Percentiles rank a stretch among this genome's conserved stretches.
These are phyloP conservation scores for Wickerhamiella hasegawae DNA, from an alignment of 805 yeast species.

Conservation along the genomic window DNA sequence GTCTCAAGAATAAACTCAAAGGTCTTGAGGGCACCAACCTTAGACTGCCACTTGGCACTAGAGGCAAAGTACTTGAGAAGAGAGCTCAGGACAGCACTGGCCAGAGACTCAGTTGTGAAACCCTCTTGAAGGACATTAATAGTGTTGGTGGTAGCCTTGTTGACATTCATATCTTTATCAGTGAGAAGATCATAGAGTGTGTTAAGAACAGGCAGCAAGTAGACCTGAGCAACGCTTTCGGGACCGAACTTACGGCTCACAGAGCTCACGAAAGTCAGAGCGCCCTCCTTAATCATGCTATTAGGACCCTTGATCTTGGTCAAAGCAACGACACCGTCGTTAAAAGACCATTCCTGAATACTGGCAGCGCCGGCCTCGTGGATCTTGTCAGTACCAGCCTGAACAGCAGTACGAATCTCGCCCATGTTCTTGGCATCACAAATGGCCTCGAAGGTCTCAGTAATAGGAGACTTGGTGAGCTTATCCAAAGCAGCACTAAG, in stretches of 20 bases:
- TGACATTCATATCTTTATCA: slow-evolving; percentile 78
- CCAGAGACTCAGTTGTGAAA: slow-evolving; percentile 63
- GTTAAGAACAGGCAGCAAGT: slow-evolving; percentile 45
- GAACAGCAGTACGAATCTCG: slow-evolving; percentile 40
- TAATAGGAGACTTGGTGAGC: slow-evolving; percentile 48
- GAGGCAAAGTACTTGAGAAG: slow-evolving; percentile 50
- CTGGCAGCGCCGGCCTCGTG: slow-evolving; percentile 28
- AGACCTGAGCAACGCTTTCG: slow-evolving; percentile 53
- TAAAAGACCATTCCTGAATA: slow-evolving; percentile 49
- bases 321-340: slow-evolving; percentile 47
- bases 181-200: slow-evolving; percentile 55
- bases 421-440: slow-evolving; percentile 35
- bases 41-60: slow-evolving; percentile 88
- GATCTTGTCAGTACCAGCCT: slow-evolving; percentile 35
- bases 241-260: slow-evolving; percentile 51
- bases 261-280: slow-evolving; percentile 41
- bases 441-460: slow-evolving; percentile 37
- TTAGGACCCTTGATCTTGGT: slow-evolving; percentile 60
- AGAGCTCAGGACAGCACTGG: slow-evolving; percentile 49
- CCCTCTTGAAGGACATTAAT: slow-evolving; percentile 51
- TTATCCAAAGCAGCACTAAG: slow-evolving; percentile 58
- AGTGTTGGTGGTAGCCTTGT: slow-evolving; percentile 73
- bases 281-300: slow-evolving; percentile 53
- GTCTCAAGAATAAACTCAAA: slow-evolving; percentile 64
- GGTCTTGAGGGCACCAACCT: slow-evolving; percentile 58